A percentile compares a stretch with the other conserved stretches of the same genome.
Conservation (phyloP, 2,329 filamentous ascomycete genomes). For the Talaromyces sp. region DNA sequence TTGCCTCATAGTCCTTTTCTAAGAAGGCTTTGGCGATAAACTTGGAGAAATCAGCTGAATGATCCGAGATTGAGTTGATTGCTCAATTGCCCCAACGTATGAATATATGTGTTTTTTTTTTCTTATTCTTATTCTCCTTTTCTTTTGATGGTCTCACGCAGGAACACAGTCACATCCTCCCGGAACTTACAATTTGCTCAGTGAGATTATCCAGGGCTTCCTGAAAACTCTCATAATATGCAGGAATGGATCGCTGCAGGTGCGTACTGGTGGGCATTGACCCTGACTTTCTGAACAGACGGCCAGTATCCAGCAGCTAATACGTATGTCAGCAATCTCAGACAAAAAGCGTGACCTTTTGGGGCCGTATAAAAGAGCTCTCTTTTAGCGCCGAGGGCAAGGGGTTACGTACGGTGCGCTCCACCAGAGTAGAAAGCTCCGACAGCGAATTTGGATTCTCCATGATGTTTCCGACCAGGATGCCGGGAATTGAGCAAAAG, state of each 20-base stretch:
- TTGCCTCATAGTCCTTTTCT: slow-evolving; percentile 45
- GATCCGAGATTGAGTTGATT: too few relatives aligned
- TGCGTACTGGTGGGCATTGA: slow-evolving; percentile 38
- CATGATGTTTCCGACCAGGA: slow-evolving; percentile 19
- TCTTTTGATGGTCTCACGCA: too few relatives aligned
- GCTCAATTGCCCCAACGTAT: too few relatives aligned
- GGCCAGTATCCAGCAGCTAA: slow-evolving; percentile 46
- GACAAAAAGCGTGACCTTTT: neutral
- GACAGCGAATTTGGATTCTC: slow-evolving; percentile 39
- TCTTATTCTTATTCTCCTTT: too few relatives aligned
- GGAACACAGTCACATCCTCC: neutral
- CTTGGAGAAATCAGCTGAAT: slow-evolving; percentile 26
- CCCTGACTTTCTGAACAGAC: slow-evolving; percentile 42
- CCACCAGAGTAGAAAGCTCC: slow-evolving; percentile 38
- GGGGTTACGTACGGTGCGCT: slow-evolving; percentile 37
- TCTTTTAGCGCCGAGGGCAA: neutral
- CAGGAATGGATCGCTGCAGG: slow-evolving; percentile 42
- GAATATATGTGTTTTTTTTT: too few relatives aligned
- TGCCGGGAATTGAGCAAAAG: neutral
- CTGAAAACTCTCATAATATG: slow-evolving; percentile 44
- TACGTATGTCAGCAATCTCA: slow-evolving; percentile 8
- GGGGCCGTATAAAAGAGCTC: neutral
- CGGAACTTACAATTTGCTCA: slow-evolving; percentile 44
- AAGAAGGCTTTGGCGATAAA: slow-evolving; percentile 48
- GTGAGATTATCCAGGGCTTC: slow-evolving; percentile 43